A percentile compares a stretch with the other conserved stretches of the same genome.
phyloP scores from a whole-genome alignment of 1,284 basidiomycete species.

The Moesziomyces parantarcticus region DNA sequence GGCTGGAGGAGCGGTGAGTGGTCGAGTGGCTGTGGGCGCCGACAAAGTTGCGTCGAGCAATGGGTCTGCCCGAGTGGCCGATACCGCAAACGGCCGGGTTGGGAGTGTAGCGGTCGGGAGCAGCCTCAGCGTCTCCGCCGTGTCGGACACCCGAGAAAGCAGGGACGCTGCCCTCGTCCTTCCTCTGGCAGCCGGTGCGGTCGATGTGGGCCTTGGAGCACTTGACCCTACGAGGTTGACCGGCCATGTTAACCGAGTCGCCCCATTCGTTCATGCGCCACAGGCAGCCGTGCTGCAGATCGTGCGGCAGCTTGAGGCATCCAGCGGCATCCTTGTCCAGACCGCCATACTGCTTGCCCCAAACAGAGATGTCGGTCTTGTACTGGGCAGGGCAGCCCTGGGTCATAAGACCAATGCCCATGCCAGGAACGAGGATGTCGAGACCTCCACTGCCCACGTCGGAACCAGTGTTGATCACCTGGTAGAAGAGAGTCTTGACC shows the following conservation, averaged over 20 bases:
- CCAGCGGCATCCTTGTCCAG: conserved; percentile 24
- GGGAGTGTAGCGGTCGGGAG: conserved; percentile 30
- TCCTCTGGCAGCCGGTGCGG: conserved; percentile 38
- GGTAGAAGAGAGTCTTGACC: conserved; percentile 36
- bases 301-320: conserved; percentile 26
- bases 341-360: conserved; percentile 41
- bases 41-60: neutral
- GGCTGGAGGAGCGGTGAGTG: neutral
- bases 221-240: conserved; percentile 18
- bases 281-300: conserved; percentile 33
- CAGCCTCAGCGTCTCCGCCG: conserved; percentile 3
- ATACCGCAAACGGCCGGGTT: conserved; percentile 29
- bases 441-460: conserved; percentile 23
- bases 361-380: conserved; percentile 24
- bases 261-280: conserved; percentile 44
- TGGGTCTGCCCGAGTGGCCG: conserved; percentile 6
- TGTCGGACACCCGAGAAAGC: neutral
- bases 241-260: conserved; percentile 18
- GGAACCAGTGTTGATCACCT: conserved; percentile 38
- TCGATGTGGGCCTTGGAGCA: conserved; percentile 47
- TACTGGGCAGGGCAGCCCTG: conserved; percentile 32
- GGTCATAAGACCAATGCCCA: conserved; percentile 27
- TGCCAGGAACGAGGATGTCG: conserved; percentile 44
- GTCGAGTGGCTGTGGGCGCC: neutral
- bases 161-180: conserved; percentile 16